A percentile compares a stretch with the other conserved stretches of the same genome.
Conservation (phyloP, 495 filamentous ascomycete genomes). For the Lasiosphaeris hirsuta region DNA sequence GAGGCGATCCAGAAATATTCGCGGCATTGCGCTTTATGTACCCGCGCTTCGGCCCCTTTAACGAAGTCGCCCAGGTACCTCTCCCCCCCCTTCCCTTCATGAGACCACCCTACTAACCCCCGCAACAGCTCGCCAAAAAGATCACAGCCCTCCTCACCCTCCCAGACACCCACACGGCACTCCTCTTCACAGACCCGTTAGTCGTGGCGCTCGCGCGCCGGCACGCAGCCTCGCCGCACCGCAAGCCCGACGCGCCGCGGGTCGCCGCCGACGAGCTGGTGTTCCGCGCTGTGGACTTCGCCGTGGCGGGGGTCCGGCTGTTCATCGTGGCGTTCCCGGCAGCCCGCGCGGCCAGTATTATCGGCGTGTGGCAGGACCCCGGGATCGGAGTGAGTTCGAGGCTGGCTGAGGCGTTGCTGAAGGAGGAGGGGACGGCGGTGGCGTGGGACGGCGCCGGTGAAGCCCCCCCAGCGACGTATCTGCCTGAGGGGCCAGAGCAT, state of each 20-base stretch:
- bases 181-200: constrained; percentile 29
- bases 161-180: constrained; percentile 23
- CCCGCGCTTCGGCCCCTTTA: constrained; percentile 40
- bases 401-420: constrained; percentile 35
- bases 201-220: constrained; percentile 18
- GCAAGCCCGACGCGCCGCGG: constrained; percentile 15
- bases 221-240: constrained; percentile 23
- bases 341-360: constrained; percentile 20
- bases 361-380: constrained; percentile 38
- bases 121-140: background rate
- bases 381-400: constrained; percentile 40
- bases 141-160: constrained; percentile 10
- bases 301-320: constrained; percentile 29
- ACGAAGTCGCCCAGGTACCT: constrained; percentile 23
- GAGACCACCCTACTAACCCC: background rate
- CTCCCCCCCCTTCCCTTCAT: background rate
- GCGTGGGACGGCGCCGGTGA: background rate
- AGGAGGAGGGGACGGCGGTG: constrained; percentile 27
- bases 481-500: constrained; percentile 29
- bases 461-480: constrained; percentile 16
- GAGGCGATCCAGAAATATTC: constrained; percentile 32
- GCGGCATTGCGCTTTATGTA: constrained; percentile 35
- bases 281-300: constrained; percentile 35
- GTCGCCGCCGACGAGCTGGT: constrained; percentile 24
- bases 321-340: constrained; percentile 37